Percentiles rank a stretch among this genome's conserved stretches.
Conservation (phyloP, 495 filamentous ascomycete species). For the Trichoderma reesei region DNA sequence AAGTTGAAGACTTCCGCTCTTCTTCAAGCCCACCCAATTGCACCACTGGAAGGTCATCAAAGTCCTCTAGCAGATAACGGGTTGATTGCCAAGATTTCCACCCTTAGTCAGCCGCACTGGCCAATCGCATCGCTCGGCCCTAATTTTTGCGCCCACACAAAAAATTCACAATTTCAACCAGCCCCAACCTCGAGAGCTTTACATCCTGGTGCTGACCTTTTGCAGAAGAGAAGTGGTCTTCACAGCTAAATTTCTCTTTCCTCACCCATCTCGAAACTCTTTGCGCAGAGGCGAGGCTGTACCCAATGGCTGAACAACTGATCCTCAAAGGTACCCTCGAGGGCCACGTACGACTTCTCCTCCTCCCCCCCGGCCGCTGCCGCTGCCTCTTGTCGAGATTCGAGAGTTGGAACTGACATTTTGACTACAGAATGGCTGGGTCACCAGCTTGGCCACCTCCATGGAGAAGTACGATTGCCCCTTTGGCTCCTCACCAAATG, state of each 20-base stretch:
- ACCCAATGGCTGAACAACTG: slow-evolving; percentile 82
- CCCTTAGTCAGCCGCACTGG: not conserved
- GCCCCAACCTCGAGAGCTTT: not conserved
- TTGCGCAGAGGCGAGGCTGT: not conserved
- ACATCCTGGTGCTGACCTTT: not conserved
- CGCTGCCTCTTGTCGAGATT: slow-evolving; percentile 13
- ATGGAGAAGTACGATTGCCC: slow-evolving; percentile 79
- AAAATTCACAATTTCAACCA: slow-evolving; percentile 7
- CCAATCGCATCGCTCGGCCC: slow-evolving; percentile 7
- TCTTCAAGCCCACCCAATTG: no score
- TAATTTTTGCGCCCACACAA: slow-evolving; percentile 11
- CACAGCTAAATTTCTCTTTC: not conserved
- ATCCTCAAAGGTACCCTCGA: slow-evolving; percentile 95
- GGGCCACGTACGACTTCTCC: slow-evolving; percentile 60
- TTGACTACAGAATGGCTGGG: slow-evolving; percentile 49
- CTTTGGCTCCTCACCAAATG: slow-evolving; percentile 18
- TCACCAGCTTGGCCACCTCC: slow-evolving; percentile 88
- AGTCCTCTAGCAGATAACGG: not conserved
- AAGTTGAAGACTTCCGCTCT: no score
- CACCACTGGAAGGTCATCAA: no score
- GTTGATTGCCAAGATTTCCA: not conserved
- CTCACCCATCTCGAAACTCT: slow-evolving; percentile 1
- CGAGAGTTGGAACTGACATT: slow-evolving; percentile 11
- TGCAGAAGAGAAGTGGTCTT: slow-evolving; percentile 9
- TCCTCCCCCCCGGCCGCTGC: slow-evolving; percentile 12